Base-by-base conservation (phyloP, 257 asterid genomes). In the Marsdenia floribunda region DNA sequence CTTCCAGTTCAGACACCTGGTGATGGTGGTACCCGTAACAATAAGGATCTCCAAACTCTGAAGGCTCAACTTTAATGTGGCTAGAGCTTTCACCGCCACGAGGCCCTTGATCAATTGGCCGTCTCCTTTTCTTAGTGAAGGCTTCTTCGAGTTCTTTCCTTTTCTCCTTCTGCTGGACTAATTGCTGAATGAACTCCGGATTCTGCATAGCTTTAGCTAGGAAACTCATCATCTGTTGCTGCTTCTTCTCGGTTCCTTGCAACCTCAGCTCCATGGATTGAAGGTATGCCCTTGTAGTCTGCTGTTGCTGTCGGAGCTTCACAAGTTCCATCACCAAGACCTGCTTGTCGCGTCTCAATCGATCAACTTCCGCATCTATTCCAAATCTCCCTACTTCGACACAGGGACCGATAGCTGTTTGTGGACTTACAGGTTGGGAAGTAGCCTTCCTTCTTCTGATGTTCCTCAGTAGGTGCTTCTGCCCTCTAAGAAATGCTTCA, bases 221-320 rank as follows among this genome's bases (percentile, higher is more conserved):
- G 85, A 93, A 91, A 75, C 85, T 90, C 98, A 91, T 91, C 98
- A 91, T 93, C 5, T 90, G 96, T 73, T 85, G 93, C 80, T 93
- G 97, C 60, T 82, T 88, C 70, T 22, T 84, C 89, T 93, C 97
- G 0, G 96, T 90, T 4, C 86, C 84, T 70, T 85, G 92, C 29
- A 93, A 42, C 47, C 87, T 85, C 16, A 81, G 26, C 84, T 93
- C 94, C 92, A 93, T 87, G 2, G 84, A 84, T 71, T 79, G 90
- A 33, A 93, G 83, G 21, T 80, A 78, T 13, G 87, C 86, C 75
- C 84, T 80, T 0, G 91, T 80, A 9, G 50, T 78, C 76, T 84
- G 91, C 72, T 91, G 98, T 60, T 90, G 91, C 44, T 90, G 93
- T 21, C 97, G 78, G 0, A 93, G 84, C 78, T 85, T 87, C 63